Conservation (phyloP, 2,329 filamentous ascomycete genomes). For the Paecilomyces sp. region DNA sequence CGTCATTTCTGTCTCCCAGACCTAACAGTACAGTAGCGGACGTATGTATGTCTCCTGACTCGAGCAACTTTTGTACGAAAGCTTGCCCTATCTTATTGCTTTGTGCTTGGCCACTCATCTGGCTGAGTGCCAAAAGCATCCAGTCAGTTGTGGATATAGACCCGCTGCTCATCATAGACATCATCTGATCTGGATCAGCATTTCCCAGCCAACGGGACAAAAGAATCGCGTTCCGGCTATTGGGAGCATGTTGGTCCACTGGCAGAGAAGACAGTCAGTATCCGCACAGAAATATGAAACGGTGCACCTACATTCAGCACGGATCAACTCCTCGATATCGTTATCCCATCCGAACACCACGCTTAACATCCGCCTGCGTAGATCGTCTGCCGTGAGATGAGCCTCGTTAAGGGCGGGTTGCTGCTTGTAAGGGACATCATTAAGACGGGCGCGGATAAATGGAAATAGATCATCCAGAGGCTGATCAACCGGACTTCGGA, state of each 20-base stretch:
- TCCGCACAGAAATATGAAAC: not conserved
- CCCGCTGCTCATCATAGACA: slow-evolving; percentile 64
- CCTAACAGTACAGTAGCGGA: slow-evolving; percentile 89
- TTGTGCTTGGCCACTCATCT: slow-evolving; percentile 69
- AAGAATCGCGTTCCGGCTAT: slow-evolving; percentile 72
- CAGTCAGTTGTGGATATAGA: slow-evolving; percentile 92
- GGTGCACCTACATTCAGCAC: slow-evolving; percentile 61
- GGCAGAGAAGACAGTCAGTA: slow-evolving; percentile 9
- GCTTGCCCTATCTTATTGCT: slow-evolving; percentile 86
- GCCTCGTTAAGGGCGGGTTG: slow-evolving; percentile 52
- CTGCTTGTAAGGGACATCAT: slow-evolving; percentile 74
- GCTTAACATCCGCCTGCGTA: slow-evolving; percentile 83
- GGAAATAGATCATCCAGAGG: slow-evolving; percentile 76
- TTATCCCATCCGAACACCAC: slow-evolving; percentile 94
- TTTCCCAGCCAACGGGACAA: slow-evolving; percentile 91
- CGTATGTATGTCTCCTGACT: slow-evolving; percentile 83
- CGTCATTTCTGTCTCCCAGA: slow-evolving; percentile 86
- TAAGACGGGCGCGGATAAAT: slow-evolving; percentile 71
- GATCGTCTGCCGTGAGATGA: slow-evolving; percentile 63
- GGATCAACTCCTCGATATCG: slow-evolving; percentile 71
- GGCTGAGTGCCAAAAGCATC: slow-evolving; percentile 90
- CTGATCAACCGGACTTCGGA: slow-evolving; percentile 68
- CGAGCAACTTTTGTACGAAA: slow-evolving; percentile 83
- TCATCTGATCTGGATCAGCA: slow-evolving; percentile 72
- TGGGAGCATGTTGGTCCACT: slow-evolving; percentile 63